Evolutionary conservation across 768 basidiomycete genomes (phyloP).

Genomic region (Suillus luteus): DNA sequence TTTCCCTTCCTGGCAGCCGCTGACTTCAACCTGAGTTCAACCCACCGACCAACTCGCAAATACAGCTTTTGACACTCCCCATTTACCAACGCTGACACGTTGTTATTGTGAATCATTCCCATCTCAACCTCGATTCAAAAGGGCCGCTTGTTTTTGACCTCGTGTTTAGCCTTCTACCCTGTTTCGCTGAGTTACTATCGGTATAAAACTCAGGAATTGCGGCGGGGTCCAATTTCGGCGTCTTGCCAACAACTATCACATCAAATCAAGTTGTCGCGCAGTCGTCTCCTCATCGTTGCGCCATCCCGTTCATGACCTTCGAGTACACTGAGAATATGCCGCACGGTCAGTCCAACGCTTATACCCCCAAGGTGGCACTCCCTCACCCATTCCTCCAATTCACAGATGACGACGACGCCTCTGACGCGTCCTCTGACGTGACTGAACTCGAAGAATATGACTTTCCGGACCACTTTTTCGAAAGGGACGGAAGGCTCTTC

Average conservation of each 20-base stretch:
- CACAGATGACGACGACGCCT: slow-evolving; percentile 37
- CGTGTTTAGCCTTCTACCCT: slow-evolving; percentile 40
- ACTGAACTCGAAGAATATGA: slow-evolving; percentile 54
- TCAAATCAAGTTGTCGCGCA: slow-evolving; percentile 25
- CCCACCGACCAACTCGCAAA: slow-evolving; percentile 14
- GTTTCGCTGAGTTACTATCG: slow-evolving; percentile 43
- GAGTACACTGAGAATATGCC: slow-evolving; percentile 27
- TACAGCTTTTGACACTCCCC: slow-evolving; percentile 18
- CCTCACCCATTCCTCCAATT: neutral
- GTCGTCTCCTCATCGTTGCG: slow-evolving; percentile 8
- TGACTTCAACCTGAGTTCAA: slow-evolving; percentile 10
- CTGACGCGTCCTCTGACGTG: slow-evolving; percentile 45
- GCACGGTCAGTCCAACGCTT: slow-evolving; percentile 14
- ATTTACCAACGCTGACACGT: slow-evolving; percentile 17
- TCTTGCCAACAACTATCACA: slow-evolving; percentile 39
- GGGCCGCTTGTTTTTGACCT: slow-evolving; percentile 36
- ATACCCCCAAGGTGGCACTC: neutral
- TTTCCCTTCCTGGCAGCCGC: slow-evolving; percentile 14
- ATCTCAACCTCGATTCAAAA: slow-evolving; percentile 28
- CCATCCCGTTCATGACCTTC: slow-evolving; percentile 30
- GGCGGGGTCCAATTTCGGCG: slow-evolving; percentile 38
- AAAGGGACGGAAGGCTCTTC: slow-evolving; percentile 63
- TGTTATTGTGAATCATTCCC: slow-evolving; percentile 24
- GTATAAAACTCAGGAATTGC: slow-evolving; percentile 42
- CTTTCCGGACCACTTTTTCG: slow-evolving; percentile 60